phyloP scores from a whole-genome alignment of 805 yeast genomes.

The Citeromyces matritensis region DNA sequence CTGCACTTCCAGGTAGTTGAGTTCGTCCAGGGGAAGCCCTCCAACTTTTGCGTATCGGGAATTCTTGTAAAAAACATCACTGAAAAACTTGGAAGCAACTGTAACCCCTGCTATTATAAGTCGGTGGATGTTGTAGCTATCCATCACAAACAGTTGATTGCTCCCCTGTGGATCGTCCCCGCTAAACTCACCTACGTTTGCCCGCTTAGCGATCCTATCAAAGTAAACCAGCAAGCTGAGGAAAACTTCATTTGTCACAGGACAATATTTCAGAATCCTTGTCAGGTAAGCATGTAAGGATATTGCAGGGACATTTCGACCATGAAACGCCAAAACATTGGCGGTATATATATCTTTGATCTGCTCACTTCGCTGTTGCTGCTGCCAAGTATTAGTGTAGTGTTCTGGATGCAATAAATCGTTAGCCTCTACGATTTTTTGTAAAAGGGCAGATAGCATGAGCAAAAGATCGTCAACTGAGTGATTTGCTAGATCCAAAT shows the following conservation, averaged over 20 bases:
- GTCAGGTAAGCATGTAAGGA: constrained; percentile 78
- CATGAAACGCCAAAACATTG: constrained; percentile 81
- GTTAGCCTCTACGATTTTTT: constrained; percentile 81
- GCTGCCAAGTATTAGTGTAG: constrained; percentile 21
- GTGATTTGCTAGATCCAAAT: constrained; percentile 64
- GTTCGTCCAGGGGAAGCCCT: constrained; percentile 84
- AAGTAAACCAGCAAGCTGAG: constrained; percentile 81
- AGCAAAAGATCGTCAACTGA: constrained; percentile 68
- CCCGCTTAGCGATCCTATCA: constrained; percentile 82
- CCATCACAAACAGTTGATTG: constrained; percentile 76
- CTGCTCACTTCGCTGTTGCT: constrained; percentile 7
- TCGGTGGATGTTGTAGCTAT: constrained; percentile 89
- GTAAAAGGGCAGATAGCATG: constrained; percentile 77
- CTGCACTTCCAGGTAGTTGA: constrained; percentile 85
- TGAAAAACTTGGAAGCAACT: constrained; percentile 86
- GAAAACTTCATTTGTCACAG: constrained; percentile 96
- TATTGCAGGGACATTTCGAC: constrained; percentile 93
- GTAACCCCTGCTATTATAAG: constrained; percentile 90
- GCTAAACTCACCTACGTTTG: constrained; percentile 31
- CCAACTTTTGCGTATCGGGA: constrained; percentile 93
- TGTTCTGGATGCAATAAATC: constrained; percentile 68
- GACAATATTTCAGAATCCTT: constrained; percentile 90
- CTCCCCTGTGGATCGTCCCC: constrained; percentile 7
- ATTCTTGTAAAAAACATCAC: constrained; percentile 89
- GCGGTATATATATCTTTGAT: constrained; percentile 36